Evolutionary conservation across 345 rosid genomes (phyloP), one percentile per base, ranked within the genome.

Genomic region (Rhizophora apiculata): DNA sequence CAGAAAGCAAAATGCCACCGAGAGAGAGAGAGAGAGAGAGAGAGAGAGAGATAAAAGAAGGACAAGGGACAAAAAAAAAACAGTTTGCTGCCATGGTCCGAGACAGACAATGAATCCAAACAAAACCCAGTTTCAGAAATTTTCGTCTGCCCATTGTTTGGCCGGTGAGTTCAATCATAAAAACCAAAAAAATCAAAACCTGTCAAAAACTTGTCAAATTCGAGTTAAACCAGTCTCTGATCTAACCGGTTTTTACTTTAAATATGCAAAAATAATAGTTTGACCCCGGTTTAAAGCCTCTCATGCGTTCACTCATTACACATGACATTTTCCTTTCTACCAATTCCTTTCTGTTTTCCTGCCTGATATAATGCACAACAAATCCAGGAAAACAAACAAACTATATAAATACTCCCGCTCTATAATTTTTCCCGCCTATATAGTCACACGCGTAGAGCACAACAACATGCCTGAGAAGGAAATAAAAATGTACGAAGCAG

Each of bases 311-410:
- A 13, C 49, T 43, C 49, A 13, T 43, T 43, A 3, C 49, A 43
- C 46, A 3, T 60, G 80, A 76, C 76, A 82, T 70, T 19, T 30
- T 64, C 51, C 24, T 32, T 20, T 27, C 79, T n/a, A 70, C 64
- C 68, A 58, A 62, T 62, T 21, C 30, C 36, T 63, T 48, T 31
- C 10, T 60, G 37, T 37, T 60, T 70, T 71, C 59, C 54, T 65
- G 63, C 57, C 69, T 36, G 60, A 22, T 59, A 65, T 65, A 67
- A n/a, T 68, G 69, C 34, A 67, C 52, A 72, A 64, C 72, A 73
- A 78, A 68, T 60, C 43, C 32, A 53, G 61, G 79, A 56, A 68
- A 61, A 65, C 39, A 51, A 72, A 68, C 73, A 68, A 78, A 72
- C 11, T 39, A 39, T 11, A 39, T 39, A 11, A 39, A 39, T 39